phyloP scores from a whole-genome alignment of 768 basidiomycete genomes.

The Cyclocybe aegerita region DNA sequence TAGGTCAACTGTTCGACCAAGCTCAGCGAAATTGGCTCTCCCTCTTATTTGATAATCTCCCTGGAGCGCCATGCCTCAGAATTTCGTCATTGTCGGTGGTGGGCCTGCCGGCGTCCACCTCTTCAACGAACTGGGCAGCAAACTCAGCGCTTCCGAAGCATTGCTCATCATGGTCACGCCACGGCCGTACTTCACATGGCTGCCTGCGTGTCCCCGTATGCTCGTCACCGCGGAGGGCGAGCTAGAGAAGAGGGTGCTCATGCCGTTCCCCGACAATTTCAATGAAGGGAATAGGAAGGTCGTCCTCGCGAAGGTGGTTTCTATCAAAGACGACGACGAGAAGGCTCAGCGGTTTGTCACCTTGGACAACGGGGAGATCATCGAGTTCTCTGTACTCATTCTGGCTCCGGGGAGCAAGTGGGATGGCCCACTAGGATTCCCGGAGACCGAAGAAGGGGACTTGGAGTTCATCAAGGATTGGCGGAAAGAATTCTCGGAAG shows the following conservation, averaged over 20 bases:
- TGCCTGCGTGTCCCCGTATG: constrained; percentile 49
- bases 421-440: constrained; percentile 37
- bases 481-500: constrained; percentile 19
- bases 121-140: neutral
- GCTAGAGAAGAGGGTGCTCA: constrained; percentile 21
- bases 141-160: neutral
- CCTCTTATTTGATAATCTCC: too few relatives aligned
- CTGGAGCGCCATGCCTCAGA: neutral
- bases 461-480: constrained; percentile 17
- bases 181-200: constrained; percentile 44
- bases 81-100: neutral
- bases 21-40: too few relatives aligned
- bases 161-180: constrained; percentile 48
- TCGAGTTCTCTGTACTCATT: constrained; percentile 54
- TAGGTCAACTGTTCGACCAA: too few relatives aligned
- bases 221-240: constrained; percentile 38
- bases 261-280: constrained; percentile 21
- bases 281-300: constrained; percentile 29
- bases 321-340: constrained; percentile 25
- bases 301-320: constrained; percentile 32
- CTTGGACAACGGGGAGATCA: constrained; percentile 41
- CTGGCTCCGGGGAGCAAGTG: constrained; percentile 53
- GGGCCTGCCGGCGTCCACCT: neutral
- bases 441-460: constrained; percentile 16
- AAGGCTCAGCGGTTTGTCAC: constrained; percentile 40